Base-by-base conservation (phyloP, 768 basidiomycete genomes). In the Austroboletus festivus region DNA sequence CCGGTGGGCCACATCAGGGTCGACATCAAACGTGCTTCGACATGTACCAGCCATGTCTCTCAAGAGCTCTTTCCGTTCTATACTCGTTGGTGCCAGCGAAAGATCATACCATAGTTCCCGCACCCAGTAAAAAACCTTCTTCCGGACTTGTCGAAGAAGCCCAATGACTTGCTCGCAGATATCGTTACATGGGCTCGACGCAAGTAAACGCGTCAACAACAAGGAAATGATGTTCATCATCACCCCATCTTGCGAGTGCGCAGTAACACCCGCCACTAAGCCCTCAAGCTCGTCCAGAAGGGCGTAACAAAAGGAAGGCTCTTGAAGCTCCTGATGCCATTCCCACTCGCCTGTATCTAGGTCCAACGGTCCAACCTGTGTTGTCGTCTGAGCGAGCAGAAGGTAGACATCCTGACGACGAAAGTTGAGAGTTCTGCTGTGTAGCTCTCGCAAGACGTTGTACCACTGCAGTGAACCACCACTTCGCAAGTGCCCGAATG, bases 201-300 rank as follows among this genome's bases (percentile, higher is more conserved):
- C 35, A 11, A 37, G 35, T 19, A 37, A 18, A 4, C 35, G 35
- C 2, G n/a, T 18, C 2, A 37, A 11, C 16, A 37, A n/a, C 12
- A 37, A 19, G 35, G 12, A 18, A 18, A 37, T 37, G 35, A 13
- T 37, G 6, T 18, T 18, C 18, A 37, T 37, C 35, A 37, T 37
- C 18, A 55, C 34, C 3, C 52, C 51, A 51, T 68, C 59, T 38
- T 62, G 56, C 76, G 76, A 77, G 48, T 73, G 76, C 8, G 39
- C 59, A 46, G 59, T 51, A 21, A 76, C 54, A 24, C 55, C 60
- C 24, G 5, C 6, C 4, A 37, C n/a, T n/a, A 37, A 19, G 19
- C 35, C 11, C 7, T 37, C 35, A 37, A 37, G 4, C 35, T 37
- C 18, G 13, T 18, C 35, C 16, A 37, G 18, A n/a, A 37, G 35